A percentile compares a stretch with the other conserved stretches of the same genome.
phyloP scores from a whole-genome alignment of 768 basidiomycete species.

The Sporobolomyces roseus region DNA sequence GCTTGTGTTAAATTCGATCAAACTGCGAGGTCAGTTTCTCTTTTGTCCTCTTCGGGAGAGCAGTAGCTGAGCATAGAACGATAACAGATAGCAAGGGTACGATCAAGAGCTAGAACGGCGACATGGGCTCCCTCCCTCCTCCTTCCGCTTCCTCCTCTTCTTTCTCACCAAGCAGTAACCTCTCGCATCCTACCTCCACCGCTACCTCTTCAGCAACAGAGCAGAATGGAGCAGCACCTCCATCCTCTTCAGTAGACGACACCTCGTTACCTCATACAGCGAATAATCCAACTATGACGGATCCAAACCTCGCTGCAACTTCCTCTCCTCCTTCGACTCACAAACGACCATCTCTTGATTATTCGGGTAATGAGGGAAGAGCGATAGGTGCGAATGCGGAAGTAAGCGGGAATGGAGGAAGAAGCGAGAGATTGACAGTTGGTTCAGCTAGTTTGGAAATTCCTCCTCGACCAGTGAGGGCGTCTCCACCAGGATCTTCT shows the following conservation, averaged over 20 bases:
- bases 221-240: not conserved
- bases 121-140: no score
- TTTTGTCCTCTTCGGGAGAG: not conserved
- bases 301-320: slow-evolving; percentile 4
- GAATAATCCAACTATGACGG: slow-evolving; percentile 16
- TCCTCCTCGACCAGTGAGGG: not conserved
- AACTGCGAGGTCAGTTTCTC: not conserved
- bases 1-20: no score
- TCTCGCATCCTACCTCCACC: no score
- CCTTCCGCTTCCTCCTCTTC: no score
- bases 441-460: not conserved
- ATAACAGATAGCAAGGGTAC: no score
- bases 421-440: not conserved
- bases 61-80: no score
- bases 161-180: no score
- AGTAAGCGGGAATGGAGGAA: not conserved
- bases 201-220: no score
- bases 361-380: not conserved
- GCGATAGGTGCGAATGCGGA: not conserved
- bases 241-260: slow-evolving; percentile 7
- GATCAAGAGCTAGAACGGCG: no score
- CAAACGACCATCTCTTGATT: no score
- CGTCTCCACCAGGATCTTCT: not conserved
- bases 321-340: not conserved
- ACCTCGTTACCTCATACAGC: slow-evolving; percentile 7